Conservation (phyloP, 352 stramenopile species). For the Pythium scleroteichum region DNA sequence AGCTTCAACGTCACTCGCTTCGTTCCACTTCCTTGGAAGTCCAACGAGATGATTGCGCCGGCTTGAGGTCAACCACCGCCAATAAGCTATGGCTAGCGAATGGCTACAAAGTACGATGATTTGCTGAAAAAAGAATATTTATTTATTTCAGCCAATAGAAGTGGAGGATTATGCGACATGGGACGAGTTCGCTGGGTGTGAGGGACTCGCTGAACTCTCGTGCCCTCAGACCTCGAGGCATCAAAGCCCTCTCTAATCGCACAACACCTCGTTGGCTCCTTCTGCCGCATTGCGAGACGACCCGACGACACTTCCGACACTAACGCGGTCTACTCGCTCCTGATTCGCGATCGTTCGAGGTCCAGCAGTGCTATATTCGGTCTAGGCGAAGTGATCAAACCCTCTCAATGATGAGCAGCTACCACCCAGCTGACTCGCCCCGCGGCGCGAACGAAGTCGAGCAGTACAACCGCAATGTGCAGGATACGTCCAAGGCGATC, state of each 20-base stretch:
- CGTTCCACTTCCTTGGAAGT: too few species aligned
- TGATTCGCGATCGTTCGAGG: neutral
- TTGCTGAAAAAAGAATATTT: conserved; percentile 9
- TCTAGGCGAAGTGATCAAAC: neutral
- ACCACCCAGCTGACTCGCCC: conserved; percentile 33
- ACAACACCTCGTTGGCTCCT: too few species aligned
- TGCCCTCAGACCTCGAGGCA: conserved; percentile 25
- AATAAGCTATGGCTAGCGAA: conserved; percentile 22
- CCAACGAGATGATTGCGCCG: conserved; percentile 10
- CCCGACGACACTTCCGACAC: neutral
- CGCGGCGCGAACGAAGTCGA: conserved; percentile 29
- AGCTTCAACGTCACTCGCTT: too few species aligned
- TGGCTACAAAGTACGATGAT: conserved; percentile 20
- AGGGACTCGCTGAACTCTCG: conserved; percentile 9
- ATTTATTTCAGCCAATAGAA: conserved; percentile 8
- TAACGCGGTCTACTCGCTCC: neutral
- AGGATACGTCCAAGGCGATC: conserved; percentile 38
- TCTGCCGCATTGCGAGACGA: neutral
- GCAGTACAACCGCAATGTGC: conserved; percentile 33
- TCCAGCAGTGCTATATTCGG: neutral
- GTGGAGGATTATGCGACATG: conserved; percentile 8
- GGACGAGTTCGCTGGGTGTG: conserved; percentile 6
- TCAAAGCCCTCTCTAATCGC: neutral
- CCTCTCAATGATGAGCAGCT: conserved; percentile 24
- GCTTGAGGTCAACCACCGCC: neutral